A percentile compares a stretch with the other conserved stretches of the same genome.
phyloP scores from a whole-genome alignment of 2,329 filamentous ascomycete genomes.

The Fusarium sambucinum region DNA sequence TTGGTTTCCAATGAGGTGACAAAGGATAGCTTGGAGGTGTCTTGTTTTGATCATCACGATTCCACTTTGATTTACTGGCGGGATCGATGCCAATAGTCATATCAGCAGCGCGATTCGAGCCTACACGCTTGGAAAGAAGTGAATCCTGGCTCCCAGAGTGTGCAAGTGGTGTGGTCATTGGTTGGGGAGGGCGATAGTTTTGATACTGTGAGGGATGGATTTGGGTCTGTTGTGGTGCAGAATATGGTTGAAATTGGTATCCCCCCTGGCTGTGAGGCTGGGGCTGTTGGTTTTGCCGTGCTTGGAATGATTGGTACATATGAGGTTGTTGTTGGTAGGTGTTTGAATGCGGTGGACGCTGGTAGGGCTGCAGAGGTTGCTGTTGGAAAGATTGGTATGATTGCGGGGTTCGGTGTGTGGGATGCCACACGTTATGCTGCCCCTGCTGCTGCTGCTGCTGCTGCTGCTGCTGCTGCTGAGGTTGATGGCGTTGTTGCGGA shows the following conservation, averaged over 20 bases:
- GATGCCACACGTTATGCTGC: constrained; percentile 29
- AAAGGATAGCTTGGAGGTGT: constrained; percentile 27
- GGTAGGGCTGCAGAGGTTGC: constrained; percentile 35
- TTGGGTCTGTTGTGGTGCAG: constrained; percentile 28
- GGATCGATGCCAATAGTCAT: constrained; percentile 54
- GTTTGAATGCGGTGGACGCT: constrained; percentile 27
- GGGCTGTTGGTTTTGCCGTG: constrained; percentile 34
- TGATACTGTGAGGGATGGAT: constrained; percentile 36
- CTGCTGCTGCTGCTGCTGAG: constrained; percentile 25
- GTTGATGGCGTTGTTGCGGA: constrained; percentile 31
- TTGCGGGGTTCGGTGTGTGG: constrained; percentile 31
- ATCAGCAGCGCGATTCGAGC: constrained; percentile 61
- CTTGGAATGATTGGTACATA: constrained; percentile 27
- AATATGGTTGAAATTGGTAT: constrained; percentile 28
- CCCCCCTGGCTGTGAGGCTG: constrained; percentile 27
- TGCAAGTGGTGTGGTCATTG: constrained; percentile 13
- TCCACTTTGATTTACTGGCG: constrained; percentile 26
- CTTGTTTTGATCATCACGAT: constrained; percentile 27
- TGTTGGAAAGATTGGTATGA: constrained; percentile 44
- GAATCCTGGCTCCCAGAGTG: constrained; percentile 52
- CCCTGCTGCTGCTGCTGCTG: constrained; percentile 31
- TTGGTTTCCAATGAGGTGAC: constrained; percentile 60
- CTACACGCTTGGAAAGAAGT: constrained; percentile 66
- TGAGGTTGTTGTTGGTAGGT: constrained; percentile 37
- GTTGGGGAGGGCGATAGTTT: constrained; percentile 26